Conservation (phyloP, 208 protist species). For the Acanthamoeba castellanii region DNA sequence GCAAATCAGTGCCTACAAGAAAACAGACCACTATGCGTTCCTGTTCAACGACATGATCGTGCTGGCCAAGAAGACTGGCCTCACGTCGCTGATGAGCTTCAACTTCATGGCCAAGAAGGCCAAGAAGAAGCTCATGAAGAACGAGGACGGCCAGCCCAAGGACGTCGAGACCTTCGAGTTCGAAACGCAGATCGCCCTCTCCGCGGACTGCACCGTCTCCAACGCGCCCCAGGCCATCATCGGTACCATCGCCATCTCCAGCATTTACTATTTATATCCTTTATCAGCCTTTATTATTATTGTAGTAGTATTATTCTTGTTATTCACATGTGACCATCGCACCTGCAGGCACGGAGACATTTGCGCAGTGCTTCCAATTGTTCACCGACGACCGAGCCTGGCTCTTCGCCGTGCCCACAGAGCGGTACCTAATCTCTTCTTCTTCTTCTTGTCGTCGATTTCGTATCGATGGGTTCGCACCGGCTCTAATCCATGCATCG, state of each 20-base stretch:
- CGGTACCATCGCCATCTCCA: background rate
- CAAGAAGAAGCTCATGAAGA: conserved; percentile 12
- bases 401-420: conserved; percentile 14
- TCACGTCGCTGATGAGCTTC: conserved; percentile 3
- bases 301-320: background rate
- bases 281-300: no score
- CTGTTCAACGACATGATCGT: conserved; percentile 30
- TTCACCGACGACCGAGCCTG: conserved; percentile 29
- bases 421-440: background rate
- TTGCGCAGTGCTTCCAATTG: background rate
- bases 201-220: background rate
- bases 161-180: background rate
- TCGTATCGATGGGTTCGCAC: background rate
- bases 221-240: background rate
- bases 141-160: background rate
- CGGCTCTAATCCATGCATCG: no score
- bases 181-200: conserved; percentile 12
- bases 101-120: conserved; percentile 45
- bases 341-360: background rate
- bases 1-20: background rate
- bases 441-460: background rate
- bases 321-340: background rate
- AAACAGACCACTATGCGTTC: conserved; percentile 27
- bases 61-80: conserved; percentile 6
- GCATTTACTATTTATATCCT: background rate